Evolutionary conservation across 352 stramenopile genomes (phyloP), one percentile per base, ranked within the genome.

Genomic region (Phytophthora megakarya): DNA sequence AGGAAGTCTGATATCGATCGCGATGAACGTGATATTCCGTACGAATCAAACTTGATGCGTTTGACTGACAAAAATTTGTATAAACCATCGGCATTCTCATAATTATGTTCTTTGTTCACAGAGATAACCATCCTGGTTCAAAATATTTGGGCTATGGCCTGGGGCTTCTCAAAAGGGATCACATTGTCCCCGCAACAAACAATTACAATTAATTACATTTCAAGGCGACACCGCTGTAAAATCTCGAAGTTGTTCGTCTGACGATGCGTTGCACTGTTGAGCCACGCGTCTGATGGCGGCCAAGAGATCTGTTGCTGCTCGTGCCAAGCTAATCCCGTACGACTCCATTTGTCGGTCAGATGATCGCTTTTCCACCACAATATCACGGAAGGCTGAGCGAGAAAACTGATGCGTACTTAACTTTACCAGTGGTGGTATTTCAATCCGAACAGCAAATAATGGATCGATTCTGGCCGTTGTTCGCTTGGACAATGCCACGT

Each of bases 81-180:
- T 50, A 11, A 35, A 35, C 26, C 3, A 15, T 35, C 3, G 13
- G 19, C n/a, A 28, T 68, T 28, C 23, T 52, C 15, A 47, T 58
- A 35, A 47, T 18, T 21, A n/a, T 57, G 21, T 23, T 33, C 11
- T 46, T 53, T 47, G 9, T 69, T 26, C n/a, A 57, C 55, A 90
- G 73, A 37, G 79, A 81, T 57, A 55, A 72, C 15, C 63, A 72
- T 12, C 30, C 69, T 12, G 84, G 84, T 1, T 92, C 83, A 13
- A 92, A 92, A 46, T 94, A 90, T 53, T 60, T 94, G 7, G 81
- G 83, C 15, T 78, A 92, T 37, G 83, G 83, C 6, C 75, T 94
- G 8, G 86, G 85, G 9, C 56, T 92, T 47, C 69, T 94, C n/a
- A 92, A 92, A 70, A 88, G 79, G 46, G 67, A 92, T 65, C 80